A percentile compares a stretch with the other conserved stretches of the same genome.
phyloP scores from a whole-genome alignment of 169 alveolate species.

The Plasmodium chabaudi region DNA sequence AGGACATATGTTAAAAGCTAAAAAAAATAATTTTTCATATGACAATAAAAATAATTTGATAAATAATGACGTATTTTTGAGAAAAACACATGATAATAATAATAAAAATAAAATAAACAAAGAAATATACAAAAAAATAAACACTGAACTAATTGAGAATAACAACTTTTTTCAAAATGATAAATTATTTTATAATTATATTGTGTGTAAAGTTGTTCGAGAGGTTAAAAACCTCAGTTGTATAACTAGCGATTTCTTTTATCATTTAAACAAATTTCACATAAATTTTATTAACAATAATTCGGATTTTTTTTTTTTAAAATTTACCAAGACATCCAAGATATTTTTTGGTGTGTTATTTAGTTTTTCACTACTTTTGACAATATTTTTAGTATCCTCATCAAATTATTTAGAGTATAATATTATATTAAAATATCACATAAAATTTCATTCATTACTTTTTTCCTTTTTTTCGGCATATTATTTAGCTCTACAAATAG shows the following conservation, averaged over 20 bases:
- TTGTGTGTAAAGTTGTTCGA: slow-evolving; percentile 7
- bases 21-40: not conserved
- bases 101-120: not conserved
- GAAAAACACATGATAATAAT: not conserved
- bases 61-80: not conserved
- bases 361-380: slow-evolving; percentile 49
- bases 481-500: slow-evolving; percentile 63
- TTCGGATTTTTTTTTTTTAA: slow-evolving; percentile 20
- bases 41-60: not conserved
- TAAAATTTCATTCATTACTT: slow-evolving; percentile 54
- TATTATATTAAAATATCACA: slow-evolving; percentile 56
- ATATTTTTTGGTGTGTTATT: slow-evolving; percentile 59
- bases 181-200: slow-evolving; percentile 31
- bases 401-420: slow-evolving; percentile 65
- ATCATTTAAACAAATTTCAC: slow-evolving; percentile 56
- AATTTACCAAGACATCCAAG: slow-evolving; percentile 61
- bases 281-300: slow-evolving; percentile 16
- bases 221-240: slow-evolving; percentile 1
- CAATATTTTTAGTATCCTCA: slow-evolving; percentile 41
- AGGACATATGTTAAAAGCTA: not conserved
- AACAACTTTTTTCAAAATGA: slow-evolving; percentile 32
- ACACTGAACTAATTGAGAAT: not conserved
- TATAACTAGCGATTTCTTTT: slow-evolving; percentile 49
- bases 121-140: not conserved
- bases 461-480: slow-evolving; percentile 63